Percentiles rank a stretch among this genome's conserved stretches.
Conservation (phyloP, 768 basidiomycete genomes). For the Jaapia argillacea region DNA sequence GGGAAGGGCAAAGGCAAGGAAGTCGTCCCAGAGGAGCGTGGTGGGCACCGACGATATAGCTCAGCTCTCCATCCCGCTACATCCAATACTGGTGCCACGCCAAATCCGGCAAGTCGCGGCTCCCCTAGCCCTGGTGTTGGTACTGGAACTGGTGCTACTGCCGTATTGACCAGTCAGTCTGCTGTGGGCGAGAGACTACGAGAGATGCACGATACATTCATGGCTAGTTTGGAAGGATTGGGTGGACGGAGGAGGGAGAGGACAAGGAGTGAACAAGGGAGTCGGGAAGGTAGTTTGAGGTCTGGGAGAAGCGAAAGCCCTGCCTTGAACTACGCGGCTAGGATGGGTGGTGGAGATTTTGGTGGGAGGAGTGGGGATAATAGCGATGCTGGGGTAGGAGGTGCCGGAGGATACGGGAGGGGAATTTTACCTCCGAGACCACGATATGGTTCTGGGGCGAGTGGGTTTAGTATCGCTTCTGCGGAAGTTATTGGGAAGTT, state of each 20-base stretch:
- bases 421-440: conserved; percentile 9
- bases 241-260: conserved; percentile 21
- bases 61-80: background rate
- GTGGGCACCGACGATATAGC: background rate
- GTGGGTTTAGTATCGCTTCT: conserved; percentile 31
- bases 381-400: conserved; percentile 2
- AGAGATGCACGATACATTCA: conserved; percentile 61
- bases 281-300: conserved; percentile 8
- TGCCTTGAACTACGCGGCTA: background rate
- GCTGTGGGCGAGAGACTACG: conserved; percentile 49
- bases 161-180: conserved; percentile 15
- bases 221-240: conserved; percentile 53
- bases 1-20: conserved; percentile 3
- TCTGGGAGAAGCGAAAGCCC: conserved; percentile 4
- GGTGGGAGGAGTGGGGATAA: background rate
- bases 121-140: conserved; percentile 6
- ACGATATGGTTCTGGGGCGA: conserved; percentile 21
- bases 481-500: conserved; percentile 47
- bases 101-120: background rate
- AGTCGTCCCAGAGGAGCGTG: background rate
- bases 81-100: background rate
- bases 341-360: conserved; percentile 3
- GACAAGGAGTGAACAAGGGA: conserved; percentile 9
- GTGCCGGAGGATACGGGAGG: conserved; percentile 6
- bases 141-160: conserved; percentile 10